Evolutionary conservation across 176 grass and related monocot species (phyloP), one percentile per base, ranked within the genome.

Genomic region (Elaeis guineensis): DNA sequence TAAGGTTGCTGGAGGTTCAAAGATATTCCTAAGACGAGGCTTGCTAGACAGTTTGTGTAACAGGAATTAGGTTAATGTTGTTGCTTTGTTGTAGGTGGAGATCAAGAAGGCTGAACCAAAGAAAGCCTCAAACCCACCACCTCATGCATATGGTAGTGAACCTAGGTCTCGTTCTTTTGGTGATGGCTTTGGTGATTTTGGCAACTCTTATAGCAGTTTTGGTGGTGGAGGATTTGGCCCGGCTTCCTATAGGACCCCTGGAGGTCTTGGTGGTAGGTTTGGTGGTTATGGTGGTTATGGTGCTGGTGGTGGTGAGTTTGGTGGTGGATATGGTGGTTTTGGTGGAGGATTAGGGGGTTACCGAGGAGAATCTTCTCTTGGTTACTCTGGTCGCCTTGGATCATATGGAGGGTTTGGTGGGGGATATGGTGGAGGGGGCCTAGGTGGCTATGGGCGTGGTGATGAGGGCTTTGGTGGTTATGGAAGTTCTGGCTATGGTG

Each of bases 81-180:
- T 76, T 82, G 60, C 80, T 87, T 89, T 95, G 78, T 78, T 96
- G 83, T 91, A 97, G 93, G 84, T 97, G 78, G 87, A 97, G 79
- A 84, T 97, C 75, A 97, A 97, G 81, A 97, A 82, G 87, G 93
- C 93, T 72, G 87, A 97, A 90, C 93, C 87, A 85, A 97, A 91
- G 93, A 97, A 91, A 85, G 74, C 75, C 56, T 78, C 81, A 69
- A 88, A 85, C 59, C 65, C 70, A 75, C 78, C 75, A 63, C 44
- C 39, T 25, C 68, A 75, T 79, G 64, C 48, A 65, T 79, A 69
- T 90, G 75, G 74, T 95, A 86, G 82, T 65, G 76, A 80, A 66
- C 61, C 78, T 89, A 87, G 87, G 71, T 66, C 77, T 17, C 81
- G 69, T 26, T 74, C 84, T 69, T 89, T 83, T 85, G 76, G 84